Conservation (phyloP, 2,329 filamentous ascomycete genomes). For the Colletotrichum spaethianum region DNA sequence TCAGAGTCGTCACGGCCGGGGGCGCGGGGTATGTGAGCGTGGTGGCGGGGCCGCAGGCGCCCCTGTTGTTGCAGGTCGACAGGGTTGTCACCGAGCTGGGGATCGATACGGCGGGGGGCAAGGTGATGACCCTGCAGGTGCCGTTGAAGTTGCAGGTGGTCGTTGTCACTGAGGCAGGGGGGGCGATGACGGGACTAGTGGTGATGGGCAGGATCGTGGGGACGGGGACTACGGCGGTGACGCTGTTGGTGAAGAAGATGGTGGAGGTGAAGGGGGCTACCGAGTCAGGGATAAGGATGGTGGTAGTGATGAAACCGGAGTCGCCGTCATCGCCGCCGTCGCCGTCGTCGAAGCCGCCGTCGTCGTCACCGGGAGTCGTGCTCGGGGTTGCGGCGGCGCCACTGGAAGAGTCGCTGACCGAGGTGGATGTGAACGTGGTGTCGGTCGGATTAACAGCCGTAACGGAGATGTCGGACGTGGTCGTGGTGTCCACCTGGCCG, state of each 20-base stretch:
- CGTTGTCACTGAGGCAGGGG: neutral
- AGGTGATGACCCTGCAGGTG: neutral
- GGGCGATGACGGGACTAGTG: neutral
- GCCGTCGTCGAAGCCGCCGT: too few species aligned
- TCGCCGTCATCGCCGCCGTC: too few species aligned
- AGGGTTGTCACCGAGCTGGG: neutral
- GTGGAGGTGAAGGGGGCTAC: neutral
- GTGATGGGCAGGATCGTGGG: neutral
- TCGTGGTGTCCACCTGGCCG: constrained; percentile 15
- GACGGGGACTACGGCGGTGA: neutral
- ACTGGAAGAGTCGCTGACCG: too few species aligned
- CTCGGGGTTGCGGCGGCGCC: too few species aligned
- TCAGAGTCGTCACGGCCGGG: neutral
- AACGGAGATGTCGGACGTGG: too few species aligned
- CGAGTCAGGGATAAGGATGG: neutral
- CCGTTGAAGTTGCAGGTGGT: constrained; percentile 7
- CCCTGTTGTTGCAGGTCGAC: neutral
- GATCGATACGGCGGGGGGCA: constrained; percentile 2
- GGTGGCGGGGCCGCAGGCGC: neutral
- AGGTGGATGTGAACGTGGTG: too few species aligned
- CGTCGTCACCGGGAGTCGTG: too few species aligned
- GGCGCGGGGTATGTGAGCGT: neutral
- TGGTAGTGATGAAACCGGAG: too few species aligned
- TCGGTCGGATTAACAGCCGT: too few species aligned
- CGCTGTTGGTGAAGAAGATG: neutral